These are phyloP conservation scores for Verticillium albo-atrum DNA, from an alignment of 2,329 filamentous ascomycete species.

Conservation along the genomic window DNA sequence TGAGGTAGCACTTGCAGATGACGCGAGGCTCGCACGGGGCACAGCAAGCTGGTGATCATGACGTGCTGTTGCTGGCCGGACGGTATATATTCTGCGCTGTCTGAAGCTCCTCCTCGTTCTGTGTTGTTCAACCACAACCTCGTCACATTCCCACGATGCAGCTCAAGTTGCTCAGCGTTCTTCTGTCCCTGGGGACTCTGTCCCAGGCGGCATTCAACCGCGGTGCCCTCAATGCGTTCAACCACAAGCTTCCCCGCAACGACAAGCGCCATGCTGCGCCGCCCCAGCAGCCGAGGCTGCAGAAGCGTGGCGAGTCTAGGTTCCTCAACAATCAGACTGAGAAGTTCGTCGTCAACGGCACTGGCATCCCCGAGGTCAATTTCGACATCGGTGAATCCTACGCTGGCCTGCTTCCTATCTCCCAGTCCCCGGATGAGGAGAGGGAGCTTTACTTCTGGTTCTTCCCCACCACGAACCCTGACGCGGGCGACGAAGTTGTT, in stretches of 20 bases:
- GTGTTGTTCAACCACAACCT: not conserved
- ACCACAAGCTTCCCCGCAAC: not conserved
- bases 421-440: constrained; percentile 39
- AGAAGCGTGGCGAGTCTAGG: constrained; percentile 1
- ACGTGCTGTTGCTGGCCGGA: not conserved
- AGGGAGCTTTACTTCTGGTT: constrained; percentile 62
- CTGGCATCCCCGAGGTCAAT: constrained; percentile 59
- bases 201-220: constrained; percentile 4
- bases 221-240: constrained; percentile 4
- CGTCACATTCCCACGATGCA: constrained; percentile 4
- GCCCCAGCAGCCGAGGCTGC: not conserved
- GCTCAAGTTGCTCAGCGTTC: not conserved
- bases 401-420: constrained; percentile 58
- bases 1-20: not conserved
- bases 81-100: not conserved
- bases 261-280: not conserved
- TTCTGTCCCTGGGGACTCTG: not conserved
- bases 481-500: constrained; percentile 51
- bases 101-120: not conserved
- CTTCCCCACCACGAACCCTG: constrained; percentile 51
- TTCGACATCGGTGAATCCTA: constrained; percentile 67
- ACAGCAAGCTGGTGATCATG: not conserved
- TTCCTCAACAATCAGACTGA: constrained; percentile 1
- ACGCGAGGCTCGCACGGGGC: not conserved
- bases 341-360: constrained; percentile 59